Evolutionary conservation across 306 rosid species (phyloP).

Genomic region (Albizia julibrissin): DNA sequence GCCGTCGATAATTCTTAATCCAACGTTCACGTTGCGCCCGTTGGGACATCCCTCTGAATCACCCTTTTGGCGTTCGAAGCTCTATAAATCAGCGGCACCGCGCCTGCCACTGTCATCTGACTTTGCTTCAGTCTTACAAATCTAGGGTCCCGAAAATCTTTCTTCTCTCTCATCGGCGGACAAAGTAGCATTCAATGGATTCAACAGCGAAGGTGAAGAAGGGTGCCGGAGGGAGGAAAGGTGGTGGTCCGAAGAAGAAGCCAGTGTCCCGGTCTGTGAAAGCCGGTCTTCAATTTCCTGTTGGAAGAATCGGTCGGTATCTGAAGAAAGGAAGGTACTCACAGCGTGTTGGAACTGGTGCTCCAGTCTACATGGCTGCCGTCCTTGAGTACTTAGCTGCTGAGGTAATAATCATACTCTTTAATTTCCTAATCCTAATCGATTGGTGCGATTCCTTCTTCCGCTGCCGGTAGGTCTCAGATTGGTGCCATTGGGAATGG

Average conservation of each 20-base stretch:
- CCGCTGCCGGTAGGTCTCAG: neutral
- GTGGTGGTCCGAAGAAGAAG: conserved; percentile 79
- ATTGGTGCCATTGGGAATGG: neutral
- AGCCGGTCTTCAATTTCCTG: conserved; percentile 80
- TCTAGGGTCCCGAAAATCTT: too few species aligned
- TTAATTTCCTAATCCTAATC: too few species aligned
- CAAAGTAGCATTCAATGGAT: conserved; percentile 45
- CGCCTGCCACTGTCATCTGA: neutral
- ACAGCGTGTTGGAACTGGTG: conserved; percentile 65
- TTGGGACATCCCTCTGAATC: neutral
- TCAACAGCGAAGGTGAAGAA: conserved; percentile 57
- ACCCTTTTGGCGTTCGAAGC: neutral
- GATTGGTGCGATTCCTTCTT: neutral
- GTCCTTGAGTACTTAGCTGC: conserved; percentile 79
- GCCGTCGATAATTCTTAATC: conserved; percentile 49
- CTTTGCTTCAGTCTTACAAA: neutral
- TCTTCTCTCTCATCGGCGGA: neutral
- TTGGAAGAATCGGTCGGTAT: conserved; percentile 77
- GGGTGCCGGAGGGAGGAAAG: conserved; percentile 69
- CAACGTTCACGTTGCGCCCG: conserved; percentile 29
- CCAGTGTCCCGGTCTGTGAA: conserved; percentile 62
- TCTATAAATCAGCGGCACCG: conserved; percentile 30
- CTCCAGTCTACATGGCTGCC: conserved; percentile 80
- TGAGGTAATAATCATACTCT: conserved; percentile 40
- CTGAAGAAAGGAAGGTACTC: conserved; percentile 71